Percentiles rank a stretch among this genome's conserved stretches.
These are phyloP conservation scores for Achlya hypogyna DNA, from an alignment of 352 stramenopile species.

Conservation along the genomic window DNA sequence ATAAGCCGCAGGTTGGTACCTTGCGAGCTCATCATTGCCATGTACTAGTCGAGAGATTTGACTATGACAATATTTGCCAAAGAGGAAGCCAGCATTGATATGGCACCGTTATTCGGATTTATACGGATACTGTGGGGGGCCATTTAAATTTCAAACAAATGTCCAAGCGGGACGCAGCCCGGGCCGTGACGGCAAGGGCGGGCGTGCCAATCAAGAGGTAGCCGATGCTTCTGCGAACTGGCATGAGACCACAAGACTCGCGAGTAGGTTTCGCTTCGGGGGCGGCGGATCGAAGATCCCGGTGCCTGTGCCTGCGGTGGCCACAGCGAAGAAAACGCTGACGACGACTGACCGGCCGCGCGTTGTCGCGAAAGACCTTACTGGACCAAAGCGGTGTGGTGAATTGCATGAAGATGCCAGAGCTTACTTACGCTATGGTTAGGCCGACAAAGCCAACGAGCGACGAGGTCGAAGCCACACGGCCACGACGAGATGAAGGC, in stretches of 20 bases:
- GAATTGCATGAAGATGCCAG: background rate
- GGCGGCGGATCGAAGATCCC: conserved; percentile 3
- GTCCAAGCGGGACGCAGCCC: background rate
- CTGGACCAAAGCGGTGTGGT: background rate
- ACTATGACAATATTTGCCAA: too few species aligned
- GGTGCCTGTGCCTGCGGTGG: background rate
- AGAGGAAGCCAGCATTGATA: too few species aligned
- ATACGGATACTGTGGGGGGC: background rate
- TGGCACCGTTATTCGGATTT: background rate
- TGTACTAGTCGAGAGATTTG: too few species aligned
- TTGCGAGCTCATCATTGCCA: too few species aligned
- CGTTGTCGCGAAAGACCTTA: background rate
- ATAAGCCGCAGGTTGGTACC: too few species aligned
- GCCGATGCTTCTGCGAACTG: background rate
- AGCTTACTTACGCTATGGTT: background rate
- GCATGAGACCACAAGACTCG: background rate
- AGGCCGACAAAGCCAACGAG: background rate
- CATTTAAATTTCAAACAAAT: conserved; percentile 12
- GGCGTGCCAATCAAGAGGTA: background rate
- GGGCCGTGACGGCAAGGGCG: background rate
- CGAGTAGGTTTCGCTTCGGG: background rate
- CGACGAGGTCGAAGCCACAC: background rate
- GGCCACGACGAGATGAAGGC: background rate
- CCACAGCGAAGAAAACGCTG: background rate
- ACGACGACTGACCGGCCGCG: background rate